Conservation (phyloP, 805 yeast species). For the Lachancea lanzarotensis region DNA sequence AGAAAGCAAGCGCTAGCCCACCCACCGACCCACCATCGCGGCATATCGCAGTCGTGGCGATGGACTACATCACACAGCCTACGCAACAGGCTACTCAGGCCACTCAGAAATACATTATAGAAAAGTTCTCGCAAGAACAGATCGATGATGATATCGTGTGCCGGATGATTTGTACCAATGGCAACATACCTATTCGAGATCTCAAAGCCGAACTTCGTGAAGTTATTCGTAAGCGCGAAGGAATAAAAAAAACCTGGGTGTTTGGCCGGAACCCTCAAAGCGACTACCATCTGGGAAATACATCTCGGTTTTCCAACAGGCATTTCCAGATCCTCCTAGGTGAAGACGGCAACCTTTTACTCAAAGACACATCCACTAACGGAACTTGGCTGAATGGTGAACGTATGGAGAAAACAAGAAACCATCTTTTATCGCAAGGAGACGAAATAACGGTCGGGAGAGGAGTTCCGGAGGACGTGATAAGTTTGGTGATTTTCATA, state of each 20-base stretch:
- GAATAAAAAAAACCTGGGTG: slow-evolving; percentile 45
- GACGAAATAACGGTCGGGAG: slow-evolving; percentile 88
- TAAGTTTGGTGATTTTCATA: slow-evolving; percentile 42
- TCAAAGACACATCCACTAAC: slow-evolving; percentile 73
- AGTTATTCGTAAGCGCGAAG: slow-evolving; percentile 17
- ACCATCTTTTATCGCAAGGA: slow-evolving; percentile 80
- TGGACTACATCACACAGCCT: slow-evolving; percentile 36
- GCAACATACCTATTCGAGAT: slow-evolving; percentile 45
- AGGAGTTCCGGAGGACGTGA: slow-evolving; percentile 69
- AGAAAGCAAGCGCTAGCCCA: too few relatives aligned
- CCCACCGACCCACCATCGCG: not conserved
- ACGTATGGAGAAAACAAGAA: slow-evolving; percentile 66
- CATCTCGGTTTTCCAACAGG: slow-evolving; percentile 63
- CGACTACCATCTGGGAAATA: slow-evolving; percentile 56
- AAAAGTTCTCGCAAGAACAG: slow-evolving; percentile 34
- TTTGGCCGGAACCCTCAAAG: slow-evolving; percentile 66
- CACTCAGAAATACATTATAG: slow-evolving; percentile 31
- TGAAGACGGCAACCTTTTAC: slow-evolving; percentile 42
- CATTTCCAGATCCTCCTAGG: slow-evolving; percentile 72
- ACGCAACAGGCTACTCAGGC: slow-evolving; percentile 42
- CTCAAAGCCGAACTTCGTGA: slow-evolving; percentile 33
- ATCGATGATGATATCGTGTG: slow-evolving; percentile 42
- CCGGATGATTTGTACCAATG: slow-evolving; percentile 54
- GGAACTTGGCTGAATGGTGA: slow-evolving; percentile 83
- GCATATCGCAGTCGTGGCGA: slow-evolving; percentile 4